phyloP scores from a whole-genome alignment of 2,329 filamentous ascomycete genomes.

The Clonostachys solani region DNA sequence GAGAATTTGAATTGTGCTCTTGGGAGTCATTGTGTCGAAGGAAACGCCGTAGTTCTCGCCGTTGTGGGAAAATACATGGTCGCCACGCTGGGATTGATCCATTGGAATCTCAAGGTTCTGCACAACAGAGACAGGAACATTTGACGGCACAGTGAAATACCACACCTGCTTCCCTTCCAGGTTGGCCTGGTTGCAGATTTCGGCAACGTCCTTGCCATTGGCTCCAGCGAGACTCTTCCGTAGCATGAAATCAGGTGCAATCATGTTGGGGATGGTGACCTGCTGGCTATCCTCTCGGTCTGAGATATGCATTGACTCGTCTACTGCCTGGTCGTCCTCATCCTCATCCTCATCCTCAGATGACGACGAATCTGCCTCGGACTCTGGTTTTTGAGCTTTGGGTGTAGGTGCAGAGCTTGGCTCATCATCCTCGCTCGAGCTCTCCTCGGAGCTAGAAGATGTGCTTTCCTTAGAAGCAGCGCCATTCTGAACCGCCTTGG shows the following conservation, averaged over 20 bases:
- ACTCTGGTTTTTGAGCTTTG: constrained; percentile 8
- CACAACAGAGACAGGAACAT: constrained; percentile 63
- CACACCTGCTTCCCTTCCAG: constrained; percentile 70
- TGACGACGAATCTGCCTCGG: constrained; percentile 6
- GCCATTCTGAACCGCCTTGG: constrained; percentile 4
- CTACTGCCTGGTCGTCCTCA: constrained; percentile 18
- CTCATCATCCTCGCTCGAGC: constrained; percentile 15
- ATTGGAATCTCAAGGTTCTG: constrained; percentile 59
- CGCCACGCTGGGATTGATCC: constrained; percentile 46
- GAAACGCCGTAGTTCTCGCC: constrained; percentile 59
- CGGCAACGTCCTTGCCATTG: constrained; percentile 39
- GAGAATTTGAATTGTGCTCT: constrained; percentile 51
- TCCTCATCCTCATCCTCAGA: constrained; percentile 17
- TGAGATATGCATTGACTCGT: constrained; percentile 33
- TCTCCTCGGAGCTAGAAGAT: constrained; percentile 13
- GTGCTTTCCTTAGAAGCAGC: constrained; percentile 6
- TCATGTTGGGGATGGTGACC: constrained; percentile 36
- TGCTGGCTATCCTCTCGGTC: constrained; percentile 20
- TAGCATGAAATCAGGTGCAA: constrained; percentile 48
- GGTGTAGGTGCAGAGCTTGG: constrained; percentile 5
- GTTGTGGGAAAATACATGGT: constrained; percentile 56
- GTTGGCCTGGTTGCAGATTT: constrained; percentile 54
- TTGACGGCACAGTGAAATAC: constrained; percentile 73
- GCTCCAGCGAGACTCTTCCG: constrained; percentile 37
- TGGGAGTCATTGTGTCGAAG: constrained; percentile 46